A percentile compares a stretch with the other conserved stretches of the same genome.
Evolutionary conservation across 1,139 yeast species (phyloP).

Genomic region (Candida sanyaensis): DNA sequence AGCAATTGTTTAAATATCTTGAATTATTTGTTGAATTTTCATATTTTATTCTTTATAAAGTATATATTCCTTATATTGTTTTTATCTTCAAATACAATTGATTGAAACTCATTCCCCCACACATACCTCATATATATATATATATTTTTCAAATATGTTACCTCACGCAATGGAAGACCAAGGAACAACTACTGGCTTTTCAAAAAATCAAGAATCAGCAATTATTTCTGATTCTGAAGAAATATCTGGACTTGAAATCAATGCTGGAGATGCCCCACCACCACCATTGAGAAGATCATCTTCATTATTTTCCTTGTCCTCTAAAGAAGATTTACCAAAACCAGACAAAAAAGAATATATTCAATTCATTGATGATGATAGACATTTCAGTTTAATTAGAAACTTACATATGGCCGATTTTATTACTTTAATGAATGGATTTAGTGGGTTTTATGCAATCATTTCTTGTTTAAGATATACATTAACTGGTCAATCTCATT

Average conservation of each 20-base stretch:
- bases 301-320: slow-evolving; percentile 41
- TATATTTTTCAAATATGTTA: too few species aligned
- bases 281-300: slow-evolving; percentile 44
- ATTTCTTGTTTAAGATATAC: slow-evolving; percentile 82
- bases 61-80: too few species aligned
- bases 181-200: slow-evolving; percentile 11
- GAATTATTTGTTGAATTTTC: too few species aligned
- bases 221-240: slow-evolving; percentile 36
- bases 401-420: slow-evolving; percentile 94
- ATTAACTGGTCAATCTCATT: slow-evolving; percentile 63
- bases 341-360: slow-evolving; percentile 77
- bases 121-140: too few species aligned
- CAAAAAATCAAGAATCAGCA: slow-evolving; percentile 30
- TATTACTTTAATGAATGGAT: slow-evolving; percentile 89
- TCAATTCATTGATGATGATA: slow-evolving; percentile 74
- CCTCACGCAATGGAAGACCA: background rate
- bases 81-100: too few species aligned
- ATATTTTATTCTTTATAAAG: too few species aligned
- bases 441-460: slow-evolving; percentile 86
- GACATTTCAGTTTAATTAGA: slow-evolving; percentile 76
- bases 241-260: slow-evolving; percentile 16
- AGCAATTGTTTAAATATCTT: too few species aligned
- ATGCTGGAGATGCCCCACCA: slow-evolving; percentile 13
- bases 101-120: too few species aligned
- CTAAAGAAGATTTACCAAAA: slow-evolving; percentile 48